Evolutionary conservation across 2,329 filamentous ascomycete genomes (phyloP), one percentile per base, ranked within the genome.

Genomic region (Sclerotinia minor): DNA sequence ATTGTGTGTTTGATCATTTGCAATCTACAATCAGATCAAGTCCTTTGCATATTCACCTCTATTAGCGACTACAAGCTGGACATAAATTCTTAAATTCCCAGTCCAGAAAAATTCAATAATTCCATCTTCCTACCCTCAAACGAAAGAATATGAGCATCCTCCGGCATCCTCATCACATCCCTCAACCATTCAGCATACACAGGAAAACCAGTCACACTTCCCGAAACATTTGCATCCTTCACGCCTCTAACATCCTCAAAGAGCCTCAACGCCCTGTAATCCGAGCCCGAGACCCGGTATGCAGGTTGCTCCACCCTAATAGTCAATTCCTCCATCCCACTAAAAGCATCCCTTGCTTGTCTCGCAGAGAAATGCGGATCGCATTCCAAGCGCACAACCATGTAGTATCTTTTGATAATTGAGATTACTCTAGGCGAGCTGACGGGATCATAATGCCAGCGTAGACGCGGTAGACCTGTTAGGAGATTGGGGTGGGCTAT

Each of bases 251-350:
- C 77, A 0, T 77, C 80, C 60, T 80, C 79, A 69, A 84, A 83
- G 47, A 82, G 71, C 58, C 71, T 77, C 73, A 85, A 71, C 1
- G 81, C 79, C 0, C 72, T 71, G 41, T 79, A 80, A 67, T 81
- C 80, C 32, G 78, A 81, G 17, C 77, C 77, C 24, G 78, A 81
- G 17, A 77, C 77, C n/a, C 77, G 78, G 71, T 77, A 82, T 72
- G 79, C 78, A 2, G 79, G 74, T 73, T 84, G 81, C 72, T 81
- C 83, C 5, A 82, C 81, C 54, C 82, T 79, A n/a, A 85, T 75
- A 64, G 82, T 81, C 24, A 85, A 74, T 65, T 79, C 79, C 55
- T 84, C 81, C 0, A 78, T 76, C 2, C 79, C 80, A 0, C 76
- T 79, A 70, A 85, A 85, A 0, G 79, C 79, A n/a, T 76, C 72